phyloP scores from a whole-genome alignment of 2,329 filamentous ascomycete genomes.

The Phyllosticta citriasiana region DNA sequence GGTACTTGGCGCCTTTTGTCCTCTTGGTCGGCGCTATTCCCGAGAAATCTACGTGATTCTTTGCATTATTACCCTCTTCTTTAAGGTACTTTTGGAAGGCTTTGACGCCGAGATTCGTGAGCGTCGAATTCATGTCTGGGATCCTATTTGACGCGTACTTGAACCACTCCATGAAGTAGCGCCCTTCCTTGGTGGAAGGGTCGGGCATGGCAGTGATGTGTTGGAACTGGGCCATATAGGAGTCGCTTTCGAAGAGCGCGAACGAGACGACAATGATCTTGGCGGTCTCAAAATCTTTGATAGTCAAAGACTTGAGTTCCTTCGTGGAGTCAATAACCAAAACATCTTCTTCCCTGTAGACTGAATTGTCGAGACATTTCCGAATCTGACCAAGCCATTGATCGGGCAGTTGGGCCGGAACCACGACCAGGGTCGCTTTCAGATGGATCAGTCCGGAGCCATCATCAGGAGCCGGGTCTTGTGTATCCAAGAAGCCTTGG shows the following conservation, averaged over 20 bases:
- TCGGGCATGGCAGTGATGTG: conserved; percentile 40
- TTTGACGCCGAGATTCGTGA: conserved; percentile 22
- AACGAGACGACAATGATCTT: conserved; percentile 49
- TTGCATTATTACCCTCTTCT: conserved; percentile 16
- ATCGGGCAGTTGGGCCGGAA: conserved; percentile 43
- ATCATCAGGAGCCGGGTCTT: conserved; percentile 4
- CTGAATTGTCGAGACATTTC: conserved; percentile 36
- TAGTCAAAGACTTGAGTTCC: conserved; percentile 32
- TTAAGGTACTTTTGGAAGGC: conserved; percentile 21
- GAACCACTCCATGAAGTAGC: conserved; percentile 48
- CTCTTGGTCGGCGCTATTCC: conserved; percentile 30
- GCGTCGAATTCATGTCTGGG: conserved; percentile 29
- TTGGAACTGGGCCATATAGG: conserved; percentile 43
- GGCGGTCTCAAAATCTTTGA: conserved; percentile 38
- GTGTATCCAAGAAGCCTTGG: conserved; percentile 24
- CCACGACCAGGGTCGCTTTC: conserved; percentile 51
- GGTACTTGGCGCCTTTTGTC: conserved; percentile 14
- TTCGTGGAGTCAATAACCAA: conserved; percentile 32
- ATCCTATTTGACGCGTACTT: conserved; percentile 33
- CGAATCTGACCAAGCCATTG: conserved; percentile 50
- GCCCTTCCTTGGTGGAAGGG: conserved; percentile 28
- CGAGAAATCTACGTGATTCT: conserved; percentile 25
- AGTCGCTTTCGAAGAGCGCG: conserved; percentile 35
- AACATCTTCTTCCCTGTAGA: conserved; percentile 29
- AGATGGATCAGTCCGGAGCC: conserved; percentile 30